A percentile compares a stretch with the other conserved stretches of the same genome.
Evolutionary conservation across 2,329 filamentous ascomycete genomes (phyloP).

Genomic region (Pseudocercospora pini-densiflorae): DNA sequence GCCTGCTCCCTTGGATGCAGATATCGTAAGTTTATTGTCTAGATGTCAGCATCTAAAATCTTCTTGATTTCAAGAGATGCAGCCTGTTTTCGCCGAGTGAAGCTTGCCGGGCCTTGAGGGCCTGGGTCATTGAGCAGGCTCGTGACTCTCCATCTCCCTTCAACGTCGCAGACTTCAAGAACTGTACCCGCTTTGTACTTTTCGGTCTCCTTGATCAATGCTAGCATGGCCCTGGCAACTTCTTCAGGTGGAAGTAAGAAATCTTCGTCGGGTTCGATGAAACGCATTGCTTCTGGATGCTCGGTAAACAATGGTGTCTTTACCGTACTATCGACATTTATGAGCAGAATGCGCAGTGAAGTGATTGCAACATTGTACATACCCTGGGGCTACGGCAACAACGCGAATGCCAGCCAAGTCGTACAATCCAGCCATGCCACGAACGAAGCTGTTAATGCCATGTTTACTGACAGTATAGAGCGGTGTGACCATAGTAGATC

Average conservation of each 20-base stretch:
- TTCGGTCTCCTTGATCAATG: background rate
- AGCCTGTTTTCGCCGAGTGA: background rate
- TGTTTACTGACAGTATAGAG: conserved; percentile 49
- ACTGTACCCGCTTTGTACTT: background rate
- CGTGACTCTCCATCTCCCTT: background rate
- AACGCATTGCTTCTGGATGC: background rate
- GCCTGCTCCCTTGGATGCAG: background rate
- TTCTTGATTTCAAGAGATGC: background rate
- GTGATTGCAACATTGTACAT: conserved; percentile 56
- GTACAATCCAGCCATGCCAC: conserved; percentile 55
- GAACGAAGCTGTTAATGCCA: conserved; percentile 49
- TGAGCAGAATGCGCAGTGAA: background rate
- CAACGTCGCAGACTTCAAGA: background rate
- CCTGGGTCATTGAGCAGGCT: background rate
- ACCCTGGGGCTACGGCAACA: conserved; percentile 61
- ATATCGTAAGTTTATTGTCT: background rate
- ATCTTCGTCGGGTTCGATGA: background rate
- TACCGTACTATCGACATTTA: background rate
- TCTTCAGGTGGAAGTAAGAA: background rate
- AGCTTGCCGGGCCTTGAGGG: background rate
- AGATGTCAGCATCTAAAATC: background rate
- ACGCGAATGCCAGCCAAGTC: conserved; percentile 55
- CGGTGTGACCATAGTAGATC: conserved; percentile 40
- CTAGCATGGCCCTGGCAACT: background rate
- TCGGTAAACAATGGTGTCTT: background rate